Evolutionary conservation across 2,329 filamentous ascomycete genomes (phyloP).

Genomic region (Fusarium transvaalense): DNA sequence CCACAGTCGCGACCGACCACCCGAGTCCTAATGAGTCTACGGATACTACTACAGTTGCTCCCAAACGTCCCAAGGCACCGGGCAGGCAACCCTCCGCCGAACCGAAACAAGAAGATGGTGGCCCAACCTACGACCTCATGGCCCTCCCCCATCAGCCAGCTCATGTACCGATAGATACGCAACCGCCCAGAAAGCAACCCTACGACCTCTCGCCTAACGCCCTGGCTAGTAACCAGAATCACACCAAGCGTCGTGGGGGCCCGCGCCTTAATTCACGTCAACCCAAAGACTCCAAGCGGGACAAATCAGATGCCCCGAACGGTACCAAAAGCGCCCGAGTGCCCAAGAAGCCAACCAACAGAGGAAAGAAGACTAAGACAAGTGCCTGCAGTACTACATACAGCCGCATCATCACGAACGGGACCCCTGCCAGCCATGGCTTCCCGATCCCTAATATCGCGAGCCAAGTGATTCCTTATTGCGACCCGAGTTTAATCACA

Average conservation of each 20-base stretch:
- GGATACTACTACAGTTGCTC: not conserved
- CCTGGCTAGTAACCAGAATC: not conserved
- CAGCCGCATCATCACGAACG: constrained; percentile 1
- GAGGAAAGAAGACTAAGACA: not conserved
- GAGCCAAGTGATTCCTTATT: constrained; percentile 3
- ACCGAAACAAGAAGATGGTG: not conserved
- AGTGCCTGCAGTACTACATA: not conserved
- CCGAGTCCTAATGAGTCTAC: not conserved
- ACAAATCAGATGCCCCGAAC: not conserved
- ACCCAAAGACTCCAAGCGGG: not conserved
- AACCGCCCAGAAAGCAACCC: not conserved
- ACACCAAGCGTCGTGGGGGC: not conserved
- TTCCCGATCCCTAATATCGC: not conserved
- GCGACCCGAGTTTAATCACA: not conserved
- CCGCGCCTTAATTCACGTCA: not conserved
- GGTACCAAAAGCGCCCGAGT: constrained; percentile 11
- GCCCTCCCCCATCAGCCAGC: not conserved
- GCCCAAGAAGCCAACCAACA: not conserved
- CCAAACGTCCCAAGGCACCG: not conserved
- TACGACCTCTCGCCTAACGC: constrained; percentile 7
- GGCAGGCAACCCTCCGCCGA: not conserved
- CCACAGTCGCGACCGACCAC: not conserved
- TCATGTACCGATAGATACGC: not conserved
- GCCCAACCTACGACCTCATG: constrained; percentile 10
- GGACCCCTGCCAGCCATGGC: not conserved